Evolutionary conservation across 2,329 filamentous ascomycete genomes (phyloP).

Genomic region (Dothideomycetidae sp.): DNA sequence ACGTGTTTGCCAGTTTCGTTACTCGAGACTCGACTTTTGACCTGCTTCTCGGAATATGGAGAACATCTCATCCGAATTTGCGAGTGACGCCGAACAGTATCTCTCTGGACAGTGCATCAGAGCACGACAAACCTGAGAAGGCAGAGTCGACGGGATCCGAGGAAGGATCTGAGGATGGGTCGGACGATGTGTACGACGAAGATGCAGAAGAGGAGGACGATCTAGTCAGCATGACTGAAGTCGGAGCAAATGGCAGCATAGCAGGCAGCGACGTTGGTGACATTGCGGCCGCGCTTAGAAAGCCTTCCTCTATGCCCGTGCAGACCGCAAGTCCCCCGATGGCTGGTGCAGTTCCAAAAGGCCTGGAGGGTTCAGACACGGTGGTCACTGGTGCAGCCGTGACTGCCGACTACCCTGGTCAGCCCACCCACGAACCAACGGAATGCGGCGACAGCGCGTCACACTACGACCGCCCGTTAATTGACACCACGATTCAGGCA

Average conservation of each 20-base stretch:
- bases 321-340: slow-evolving; percentile 24
- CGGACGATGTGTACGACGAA: slow-evolving; percentile 64
- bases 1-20: slow-evolving; percentile 89
- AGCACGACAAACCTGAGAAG: slow-evolving; percentile 84
- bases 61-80: slow-evolving; percentile 82
- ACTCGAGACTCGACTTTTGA: slow-evolving; percentile 94
- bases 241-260: slow-evolving; percentile 35
- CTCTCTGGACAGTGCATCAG: slow-evolving; percentile 58
- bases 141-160: slow-evolving; percentile 44
- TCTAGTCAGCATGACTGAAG: slow-evolving; percentile 45
- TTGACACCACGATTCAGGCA: slow-evolving; percentile 73
- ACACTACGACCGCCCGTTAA: slow-evolving; percentile 75
- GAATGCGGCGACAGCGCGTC: slow-evolving; percentile 65
- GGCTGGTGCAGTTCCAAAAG: slow-evolving; percentile 23
- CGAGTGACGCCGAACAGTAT: slow-evolving; percentile 87
- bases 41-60: slow-evolving; percentile 95
- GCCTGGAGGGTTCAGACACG: slow-evolving; percentile 22
- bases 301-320: slow-evolving; percentile 47
- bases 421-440: slow-evolving; percentile 66
- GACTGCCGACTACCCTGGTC: slow-evolving; percentile 62
- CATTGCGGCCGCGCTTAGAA: slow-evolving; percentile 43
- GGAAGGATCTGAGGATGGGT: slow-evolving; percentile 43
- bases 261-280: slow-evolving; percentile 38
- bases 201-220: slow-evolving; percentile 60
- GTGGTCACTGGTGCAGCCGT: slow-evolving; percentile 26